phyloP scores from a whole-genome alignment of 495 filamentous ascomycete species.

The Aspergillus nidulans region DNA sequence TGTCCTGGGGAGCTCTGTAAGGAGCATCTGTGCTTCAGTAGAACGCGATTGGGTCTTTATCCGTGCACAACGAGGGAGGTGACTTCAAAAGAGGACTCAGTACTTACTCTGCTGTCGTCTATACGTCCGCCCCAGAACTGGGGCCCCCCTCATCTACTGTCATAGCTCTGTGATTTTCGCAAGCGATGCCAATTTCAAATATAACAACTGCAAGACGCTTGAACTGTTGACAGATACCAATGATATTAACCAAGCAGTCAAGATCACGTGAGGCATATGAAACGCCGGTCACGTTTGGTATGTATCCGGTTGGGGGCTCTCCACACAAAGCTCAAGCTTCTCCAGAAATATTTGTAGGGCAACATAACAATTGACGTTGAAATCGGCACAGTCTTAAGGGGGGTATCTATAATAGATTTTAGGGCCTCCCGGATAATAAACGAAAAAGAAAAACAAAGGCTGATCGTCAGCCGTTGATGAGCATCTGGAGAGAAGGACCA shows the following conservation, averaged over 20 bases:
- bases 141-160: neutral
- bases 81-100: neutral
- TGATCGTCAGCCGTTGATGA: neutral
- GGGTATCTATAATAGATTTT: neutral
- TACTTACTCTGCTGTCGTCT: neutral
- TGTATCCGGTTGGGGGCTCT: neutral
- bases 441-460: neutral
- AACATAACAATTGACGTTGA: neutral
- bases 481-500: neutral
- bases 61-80: neutral
- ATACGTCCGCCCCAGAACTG: neutral
- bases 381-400: neutral
- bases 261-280: neutral
- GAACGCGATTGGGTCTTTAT: neutral
- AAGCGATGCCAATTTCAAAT: neutral
- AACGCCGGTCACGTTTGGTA: slow-evolving; percentile 4
- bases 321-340: neutral
- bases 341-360: neutral
- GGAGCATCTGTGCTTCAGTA: neutral
- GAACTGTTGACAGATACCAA: neutral
- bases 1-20: neutral
- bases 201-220: neutral
- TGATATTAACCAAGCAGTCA: neutral
- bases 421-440: neutral
- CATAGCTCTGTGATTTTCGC: neutral